A percentile compares a stretch with the other conserved stretches of the same genome.
These are phyloP conservation scores for Pythium insidiosum DNA, from an alignment of 352 stramenopile species.

Conservation along the genomic window DNA sequence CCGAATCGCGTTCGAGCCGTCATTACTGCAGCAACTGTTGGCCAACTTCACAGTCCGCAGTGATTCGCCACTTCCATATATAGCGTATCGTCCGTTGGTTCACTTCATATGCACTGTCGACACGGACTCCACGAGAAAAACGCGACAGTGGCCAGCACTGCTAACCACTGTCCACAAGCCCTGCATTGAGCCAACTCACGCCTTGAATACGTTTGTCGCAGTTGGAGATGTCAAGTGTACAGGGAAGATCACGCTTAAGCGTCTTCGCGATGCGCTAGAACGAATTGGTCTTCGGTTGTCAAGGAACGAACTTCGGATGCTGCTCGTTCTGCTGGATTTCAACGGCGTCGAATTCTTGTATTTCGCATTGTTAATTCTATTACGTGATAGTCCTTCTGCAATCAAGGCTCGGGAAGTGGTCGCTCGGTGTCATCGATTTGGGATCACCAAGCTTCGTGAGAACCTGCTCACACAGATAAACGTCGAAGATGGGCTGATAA, in stretches of 20 bases:
- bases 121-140: conserved; percentile 21
- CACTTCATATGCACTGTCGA: conserved; percentile 35
- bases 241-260: conserved; percentile 28
- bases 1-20: conserved; percentile 29
- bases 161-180: conserved; percentile 20
- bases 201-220: conserved; percentile 24
- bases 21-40: conserved; percentile 29
- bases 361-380: conserved; percentile 28
- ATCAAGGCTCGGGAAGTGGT: conserved; percentile 18
- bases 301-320: conserved; percentile 29
- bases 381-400: conserved; percentile 17
- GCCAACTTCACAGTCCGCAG: conserved; percentile 27
- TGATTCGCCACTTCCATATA: conserved; percentile 1
- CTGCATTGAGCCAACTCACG: conserved; percentile 23
- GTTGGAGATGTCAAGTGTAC: conserved; percentile 40
- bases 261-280: conserved; percentile 30
- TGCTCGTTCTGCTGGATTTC: conserved; percentile 40
- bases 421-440: conserved; percentile 25
- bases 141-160: conserved; percentile 13
- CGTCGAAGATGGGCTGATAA: conserved; percentile 29
- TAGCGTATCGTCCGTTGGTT: conserved; percentile 35
- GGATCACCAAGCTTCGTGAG: conserved; percentile 28
- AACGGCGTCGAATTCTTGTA: conserved; percentile 47
- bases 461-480: conserved; percentile 25
- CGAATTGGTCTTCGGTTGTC: conserved; percentile 26